These are phyloP conservation scores for Pueraria montana DNA, from an alignment of 306 rosid species.

Conservation along the genomic window DNA sequence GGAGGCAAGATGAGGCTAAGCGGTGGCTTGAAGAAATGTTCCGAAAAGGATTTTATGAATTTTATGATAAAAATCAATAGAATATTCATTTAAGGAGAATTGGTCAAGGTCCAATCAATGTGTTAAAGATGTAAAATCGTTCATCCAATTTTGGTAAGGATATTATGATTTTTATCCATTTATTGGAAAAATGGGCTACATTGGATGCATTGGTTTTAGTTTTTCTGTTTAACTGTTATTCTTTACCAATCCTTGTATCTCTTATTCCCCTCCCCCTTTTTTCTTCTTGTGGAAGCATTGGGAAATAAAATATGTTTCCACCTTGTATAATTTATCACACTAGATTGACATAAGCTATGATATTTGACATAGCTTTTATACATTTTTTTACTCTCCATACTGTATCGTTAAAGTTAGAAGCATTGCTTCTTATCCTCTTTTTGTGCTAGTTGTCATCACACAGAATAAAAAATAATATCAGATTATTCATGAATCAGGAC, in stretches of 20 bases:
- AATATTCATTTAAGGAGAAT: slow-evolving; percentile 37
- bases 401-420: slow-evolving; percentile 34
- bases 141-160: slow-evolving; percentile 55
- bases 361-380: slow-evolving; percentile 46
- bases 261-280: slow-evolving; percentile 6
- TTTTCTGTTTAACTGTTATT: slow-evolving; percentile 16
- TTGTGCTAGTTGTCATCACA: slow-evolving; percentile 25
- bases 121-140: slow-evolving; percentile 40
- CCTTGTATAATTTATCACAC: slow-evolving; percentile 51
- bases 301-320: slow-evolving; percentile 50
- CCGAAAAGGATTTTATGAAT: slow-evolving; percentile 59
- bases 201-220: slow-evolving; percentile 42
- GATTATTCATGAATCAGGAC: slow-evolving; percentile 14
- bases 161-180: slow-evolving; percentile 17
- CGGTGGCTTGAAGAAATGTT: slow-evolving; percentile 62
- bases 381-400: slow-evolving; percentile 33
- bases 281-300: slow-evolving; percentile 45
- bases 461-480: slow-evolving; percentile 33
- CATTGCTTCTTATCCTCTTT: slow-evolving; percentile 35
- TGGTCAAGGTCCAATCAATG: not conserved
- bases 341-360: slow-evolving; percentile 43
- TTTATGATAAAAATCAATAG: slow-evolving; percentile 1
- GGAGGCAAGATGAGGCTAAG: slow-evolving; percentile 64
- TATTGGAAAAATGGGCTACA: slow-evolving; percentile 31
- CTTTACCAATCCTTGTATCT: slow-evolving; percentile 41